Evolutionary conservation across 768 basidiomycete species (phyloP).

Genomic region (Trametes sanguinea): DNA sequence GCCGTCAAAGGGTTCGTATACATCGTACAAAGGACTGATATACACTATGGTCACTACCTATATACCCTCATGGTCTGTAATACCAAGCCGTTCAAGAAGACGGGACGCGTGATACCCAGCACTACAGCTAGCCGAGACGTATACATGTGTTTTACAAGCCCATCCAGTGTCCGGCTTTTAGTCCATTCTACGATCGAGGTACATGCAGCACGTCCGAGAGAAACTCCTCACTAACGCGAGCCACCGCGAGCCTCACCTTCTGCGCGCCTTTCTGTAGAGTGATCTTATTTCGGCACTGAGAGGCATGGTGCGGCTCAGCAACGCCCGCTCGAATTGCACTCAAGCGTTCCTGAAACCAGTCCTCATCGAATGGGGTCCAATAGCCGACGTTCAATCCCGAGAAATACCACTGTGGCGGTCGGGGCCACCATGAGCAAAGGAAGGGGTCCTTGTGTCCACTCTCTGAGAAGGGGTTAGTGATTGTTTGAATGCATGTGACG

Average conservation of each 20-base stretch:
- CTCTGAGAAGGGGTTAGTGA: not conserved
- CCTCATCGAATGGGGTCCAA: constrained; percentile 8
- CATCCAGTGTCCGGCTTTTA: no score
- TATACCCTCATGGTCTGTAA: no score
- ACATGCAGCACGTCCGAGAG: not conserved
- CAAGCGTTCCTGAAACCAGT: constrained; percentile 6
- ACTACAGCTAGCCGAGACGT: no score
- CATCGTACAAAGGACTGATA: no score
- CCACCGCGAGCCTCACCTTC: not conserved
- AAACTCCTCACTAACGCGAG: not conserved
- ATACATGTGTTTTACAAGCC: no score
- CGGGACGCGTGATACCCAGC: no score
- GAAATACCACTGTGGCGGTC: not conserved
- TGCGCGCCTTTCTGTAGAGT: not conserved
- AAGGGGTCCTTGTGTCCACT: not conserved
- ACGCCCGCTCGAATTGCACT: not conserved
- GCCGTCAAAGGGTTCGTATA: no score
- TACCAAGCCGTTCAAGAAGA: no score
- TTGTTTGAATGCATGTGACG: not conserved
- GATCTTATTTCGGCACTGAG: not conserved
- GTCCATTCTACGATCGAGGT: no score
- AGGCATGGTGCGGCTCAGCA: not conserved
- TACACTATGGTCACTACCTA: no score
- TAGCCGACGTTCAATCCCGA: constrained; percentile 3
- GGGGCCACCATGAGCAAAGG: constrained; percentile 10